Base-by-base conservation (phyloP, 305 asterid genomes). In the Ilex paraguariensis region DNA sequence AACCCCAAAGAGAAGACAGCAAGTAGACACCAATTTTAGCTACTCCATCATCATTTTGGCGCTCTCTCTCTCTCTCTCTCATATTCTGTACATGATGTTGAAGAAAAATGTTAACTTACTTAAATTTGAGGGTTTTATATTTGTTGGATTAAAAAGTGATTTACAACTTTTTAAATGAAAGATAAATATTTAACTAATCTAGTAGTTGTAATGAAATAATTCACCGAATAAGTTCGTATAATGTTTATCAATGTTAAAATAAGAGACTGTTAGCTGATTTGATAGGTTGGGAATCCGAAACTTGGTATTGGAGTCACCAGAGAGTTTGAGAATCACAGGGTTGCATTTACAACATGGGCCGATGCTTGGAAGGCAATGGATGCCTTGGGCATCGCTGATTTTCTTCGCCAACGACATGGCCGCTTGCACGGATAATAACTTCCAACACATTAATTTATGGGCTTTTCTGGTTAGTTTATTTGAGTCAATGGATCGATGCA, bases 361-460 rank as follows among this genome's bases (percentile, higher is more conserved):
- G 87, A 91, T 62, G 97, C 90, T 0, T 91, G 95, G 89, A 79
- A 69, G 65, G 91, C 91, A 2, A 77, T 87, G 10, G 95, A 87
- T 56, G 85, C 84, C 7, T 63, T 84, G 14, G 95, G 86, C 16
- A 55, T 84, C 39, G 97, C 85, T n/a, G 81, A 86, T 54, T 13
- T 62, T 15, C 83, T 88, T 8, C 62, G 96, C 49, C 68, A 59
- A 10, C 71, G 49, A n/a, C 83, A 77, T 65, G 46, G 52, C 8
- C 85, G 36, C 45, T 51, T 86, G 58, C 72, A 50, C 45, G 79
- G 84, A 87, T 84, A 21, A 21, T 21, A 21, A 21, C 28, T 21
- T 21, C 28, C 28, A 21, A 21, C 28, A 65, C 42, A 36, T 2
- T 36, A 36, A 5, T 36, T 36, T 4, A 3, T 16, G 64, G 0